Conservation (phyloP, 371 early-diverging fungal genomes). For the Mortierella sp. region DNA sequence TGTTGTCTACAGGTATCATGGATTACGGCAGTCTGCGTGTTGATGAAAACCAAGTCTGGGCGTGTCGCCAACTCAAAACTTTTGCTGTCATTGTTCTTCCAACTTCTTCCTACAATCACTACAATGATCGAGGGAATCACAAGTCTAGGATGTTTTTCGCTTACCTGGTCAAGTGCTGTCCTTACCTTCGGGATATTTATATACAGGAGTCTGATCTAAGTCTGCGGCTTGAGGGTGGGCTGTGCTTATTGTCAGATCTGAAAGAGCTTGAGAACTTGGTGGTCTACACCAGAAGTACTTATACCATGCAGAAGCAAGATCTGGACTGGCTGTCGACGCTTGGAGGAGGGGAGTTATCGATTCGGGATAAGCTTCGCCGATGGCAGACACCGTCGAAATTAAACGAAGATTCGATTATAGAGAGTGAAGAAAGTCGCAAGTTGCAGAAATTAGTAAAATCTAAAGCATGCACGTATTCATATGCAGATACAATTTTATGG, state of each 20-base stretch:
- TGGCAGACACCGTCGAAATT: no score
- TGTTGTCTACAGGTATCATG: not conserved
- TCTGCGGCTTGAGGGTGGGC: not conserved
- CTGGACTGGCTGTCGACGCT: not conserved
- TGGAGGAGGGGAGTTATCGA: not conserved
- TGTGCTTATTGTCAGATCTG: constrained; percentile 2
- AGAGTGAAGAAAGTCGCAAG: no score
- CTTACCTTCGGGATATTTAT: not conserved
- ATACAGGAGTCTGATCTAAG: not conserved
- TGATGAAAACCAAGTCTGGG: not conserved
- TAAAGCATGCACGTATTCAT: no score
- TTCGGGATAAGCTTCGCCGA: not conserved
- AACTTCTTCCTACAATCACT: no score
- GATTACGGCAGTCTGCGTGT: no score
- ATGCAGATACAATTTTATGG: no score
- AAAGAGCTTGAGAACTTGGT: not conserved
- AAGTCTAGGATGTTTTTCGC: not conserved
- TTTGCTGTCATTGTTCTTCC: not conserved
- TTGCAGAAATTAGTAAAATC: no score
- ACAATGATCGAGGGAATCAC: not conserved
- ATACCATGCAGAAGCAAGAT: not conserved
- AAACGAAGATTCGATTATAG: no score
- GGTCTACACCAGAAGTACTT: not conserved
- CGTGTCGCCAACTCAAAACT: not conserved
- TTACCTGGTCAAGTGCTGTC: constrained; percentile 3